These are phyloP conservation scores for Nepenthes alata DNA, from an alignment of 179 eudicot genomes.

Conservation along the genomic window DNA sequence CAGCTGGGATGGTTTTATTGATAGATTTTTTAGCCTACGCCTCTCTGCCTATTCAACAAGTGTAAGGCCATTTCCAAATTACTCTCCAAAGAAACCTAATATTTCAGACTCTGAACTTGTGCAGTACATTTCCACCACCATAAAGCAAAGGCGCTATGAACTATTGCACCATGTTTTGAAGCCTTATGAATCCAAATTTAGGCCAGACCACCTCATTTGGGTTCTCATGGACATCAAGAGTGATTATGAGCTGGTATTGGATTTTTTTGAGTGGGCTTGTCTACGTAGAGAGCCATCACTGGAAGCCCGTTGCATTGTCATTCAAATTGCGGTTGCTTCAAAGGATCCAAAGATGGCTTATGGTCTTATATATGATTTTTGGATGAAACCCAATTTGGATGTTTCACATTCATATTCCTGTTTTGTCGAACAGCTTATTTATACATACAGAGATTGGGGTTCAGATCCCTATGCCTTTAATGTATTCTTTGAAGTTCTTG, in stretches of 20 bases:
- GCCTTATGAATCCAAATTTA: conserved; percentile 56
- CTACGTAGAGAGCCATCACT: conserved; percentile 50
- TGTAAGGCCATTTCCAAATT: conserved; percentile 64
- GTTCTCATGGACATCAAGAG: conserved; percentile 58
- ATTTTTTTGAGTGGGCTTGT: conserved; percentile 69
- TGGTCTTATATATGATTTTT: conserved; percentile 39
- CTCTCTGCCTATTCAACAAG: conserved; percentile 23
- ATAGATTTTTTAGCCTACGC: conserved; percentile 13
- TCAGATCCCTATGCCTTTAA: conserved; percentile 67
- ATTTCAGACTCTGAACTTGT: conserved; percentile 63
- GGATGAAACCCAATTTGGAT: conserved; percentile 43
- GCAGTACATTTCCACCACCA: conserved; percentile 39
- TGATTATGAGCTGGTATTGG: conserved; percentile 50
- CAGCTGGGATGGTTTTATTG: conserved; percentile 13
- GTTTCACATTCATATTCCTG: conserved; percentile 31
- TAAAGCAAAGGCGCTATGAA: conserved; percentile 61
- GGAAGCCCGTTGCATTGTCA: conserved; percentile 66
- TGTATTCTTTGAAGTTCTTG: conserved; percentile 72
- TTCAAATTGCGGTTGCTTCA: conserved; percentile 72
- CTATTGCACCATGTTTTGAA: conserved; percentile 40
- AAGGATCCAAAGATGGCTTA: conserved; percentile 43
- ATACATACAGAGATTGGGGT: conserved; percentile 90
- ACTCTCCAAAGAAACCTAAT: conserved; percentile 59
- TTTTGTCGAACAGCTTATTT: conserved; percentile 56
- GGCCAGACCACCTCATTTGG: conserved; percentile 68